Conservation (phyloP, 2,329 filamentous ascomycete genomes). For the Rhynchosporium secalis region DNA sequence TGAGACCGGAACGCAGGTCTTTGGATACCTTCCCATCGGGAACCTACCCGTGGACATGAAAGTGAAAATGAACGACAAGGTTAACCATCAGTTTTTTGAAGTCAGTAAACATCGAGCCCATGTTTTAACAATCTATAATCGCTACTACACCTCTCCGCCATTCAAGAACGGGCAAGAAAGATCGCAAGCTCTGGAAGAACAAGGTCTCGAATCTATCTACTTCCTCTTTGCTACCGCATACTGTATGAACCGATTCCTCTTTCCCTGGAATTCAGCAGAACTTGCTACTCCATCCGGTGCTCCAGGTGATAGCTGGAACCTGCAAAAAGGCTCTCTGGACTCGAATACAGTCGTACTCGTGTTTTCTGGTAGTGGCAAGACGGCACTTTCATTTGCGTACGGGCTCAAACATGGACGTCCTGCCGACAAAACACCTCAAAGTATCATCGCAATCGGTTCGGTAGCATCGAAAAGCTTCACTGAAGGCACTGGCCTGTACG, state of each 20-base stretch:
- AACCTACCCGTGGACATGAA: slow-evolving; percentile 33
- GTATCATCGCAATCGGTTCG: slow-evolving; percentile 33
- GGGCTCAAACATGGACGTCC: slow-evolving; percentile 31
- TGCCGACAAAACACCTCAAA: slow-evolving; percentile 20
- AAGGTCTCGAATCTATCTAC: slow-evolving; percentile 29
- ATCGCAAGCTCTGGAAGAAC: slow-evolving; percentile 17
- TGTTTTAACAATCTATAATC: slow-evolving; percentile 34
- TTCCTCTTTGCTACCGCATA: slow-evolving; percentile 31
- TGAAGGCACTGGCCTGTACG: slow-evolving; percentile 29
- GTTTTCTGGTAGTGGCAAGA: slow-evolving; percentile 34
- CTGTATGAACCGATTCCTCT: slow-evolving; percentile 33
- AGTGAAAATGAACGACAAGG: slow-evolving; percentile 20
- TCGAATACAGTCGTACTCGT: slow-evolving; percentile 29
- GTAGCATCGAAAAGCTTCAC: slow-evolving; percentile 27
- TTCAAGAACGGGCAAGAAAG: slow-evolving; percentile 10
- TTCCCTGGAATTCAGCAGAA: slow-evolving; percentile 28
- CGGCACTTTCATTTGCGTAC: slow-evolving; percentile 31
- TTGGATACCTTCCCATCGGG: slow-evolving; percentile 35
- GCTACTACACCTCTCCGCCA: slow-evolving; percentile 27
- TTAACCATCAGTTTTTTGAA: slow-evolving; percentile 27
- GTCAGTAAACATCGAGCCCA: slow-evolving; percentile 29
- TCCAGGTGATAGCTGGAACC: slow-evolving; percentile 25
- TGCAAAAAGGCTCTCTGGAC: slow-evolving; percentile 27
- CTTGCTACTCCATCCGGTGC: slow-evolving; percentile 22
- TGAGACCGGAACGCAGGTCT: slow-evolving; percentile 26